A percentile compares a stretch with the other conserved stretches of the same genome.
Conservation (phyloP, 176 grass and related monocot genomes). For the Eleusine coracana region DNA sequence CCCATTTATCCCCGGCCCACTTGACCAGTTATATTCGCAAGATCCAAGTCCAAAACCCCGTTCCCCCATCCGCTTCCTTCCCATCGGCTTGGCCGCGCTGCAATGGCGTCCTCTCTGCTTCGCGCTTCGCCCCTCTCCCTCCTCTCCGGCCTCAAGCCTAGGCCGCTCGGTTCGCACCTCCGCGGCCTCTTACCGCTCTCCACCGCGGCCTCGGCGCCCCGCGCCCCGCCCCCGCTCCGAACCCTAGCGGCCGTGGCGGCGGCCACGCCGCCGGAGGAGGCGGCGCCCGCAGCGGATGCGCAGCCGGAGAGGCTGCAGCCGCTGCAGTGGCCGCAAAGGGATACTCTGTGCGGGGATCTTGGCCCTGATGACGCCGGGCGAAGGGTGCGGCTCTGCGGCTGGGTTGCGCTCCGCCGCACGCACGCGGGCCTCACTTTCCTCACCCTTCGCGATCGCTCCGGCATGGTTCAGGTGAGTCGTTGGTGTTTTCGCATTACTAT, state of each 20-base stretch:
- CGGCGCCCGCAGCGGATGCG: conserved; percentile 20
- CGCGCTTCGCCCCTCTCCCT: conserved; percentile 70
- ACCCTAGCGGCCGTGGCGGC: conserved; percentile 52
- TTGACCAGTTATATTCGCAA: too few relatives aligned
- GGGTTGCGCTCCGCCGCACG: conserved; percentile 83
- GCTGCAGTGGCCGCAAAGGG: conserved; percentile 67
- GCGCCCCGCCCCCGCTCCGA: conserved; percentile 36
- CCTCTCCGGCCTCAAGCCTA: conserved; percentile 51
- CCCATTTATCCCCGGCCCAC: too few relatives aligned
- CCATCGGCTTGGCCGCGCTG: neutral
- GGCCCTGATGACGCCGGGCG: conserved; percentile 62
- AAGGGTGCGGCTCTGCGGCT: conserved; percentile 80
- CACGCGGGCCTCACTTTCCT: conserved; percentile 91
- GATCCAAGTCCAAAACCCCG: neutral
- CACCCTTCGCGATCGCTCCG: conserved; percentile 75
- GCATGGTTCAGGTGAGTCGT: conserved; percentile 68
- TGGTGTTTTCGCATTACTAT: neutral
- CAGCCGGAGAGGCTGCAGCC: conserved; percentile 39
- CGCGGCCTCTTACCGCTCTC: conserved; percentile 40
- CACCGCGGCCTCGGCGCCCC: conserved; percentile 5
- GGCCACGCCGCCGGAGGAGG: conserved; percentile 38
- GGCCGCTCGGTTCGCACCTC: conserved; percentile 16
- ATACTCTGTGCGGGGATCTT: conserved; percentile 68
- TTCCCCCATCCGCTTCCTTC: neutral
- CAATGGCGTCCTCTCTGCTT: conserved; percentile 66